Percentiles rank a stretch among this genome's conserved stretches.
Conservation (phyloP, 768 basidiomycete species). For the Suillus brevipes region DNA sequence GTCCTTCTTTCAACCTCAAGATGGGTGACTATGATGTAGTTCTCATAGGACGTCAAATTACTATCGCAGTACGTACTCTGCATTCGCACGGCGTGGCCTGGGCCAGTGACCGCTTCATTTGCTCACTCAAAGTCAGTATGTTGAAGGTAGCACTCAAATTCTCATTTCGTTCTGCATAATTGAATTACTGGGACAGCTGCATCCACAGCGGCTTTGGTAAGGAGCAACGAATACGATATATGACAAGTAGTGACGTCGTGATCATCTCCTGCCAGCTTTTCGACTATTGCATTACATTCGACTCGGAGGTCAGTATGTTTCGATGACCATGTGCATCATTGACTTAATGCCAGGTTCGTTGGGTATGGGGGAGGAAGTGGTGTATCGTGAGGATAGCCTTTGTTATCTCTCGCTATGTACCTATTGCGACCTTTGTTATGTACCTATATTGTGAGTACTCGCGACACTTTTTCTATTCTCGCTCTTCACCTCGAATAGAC, state of each 20-base stretch:
- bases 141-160: not conserved
- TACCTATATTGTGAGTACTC: not conserved
- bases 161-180: not conserved
- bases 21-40: not conserved
- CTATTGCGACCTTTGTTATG: constrained; percentile 18
- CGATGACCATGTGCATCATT: not conserved
- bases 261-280: not conserved
- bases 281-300: constrained; percentile 5
- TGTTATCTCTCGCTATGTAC: constrained; percentile 21
- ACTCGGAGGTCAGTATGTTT: constrained; percentile 3
- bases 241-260: not conserved
- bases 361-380: constrained; percentile 20
- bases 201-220: not conserved
- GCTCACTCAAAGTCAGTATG: not conserved
- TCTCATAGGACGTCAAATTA: not conserved
- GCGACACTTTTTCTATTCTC: too few relatives aligned
- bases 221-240: not conserved
- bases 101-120: not conserved
- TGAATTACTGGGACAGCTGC: not conserved
- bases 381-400: constrained; percentile 20
- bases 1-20: not conserved
- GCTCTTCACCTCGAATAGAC: not conserved
- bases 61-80: not conserved
- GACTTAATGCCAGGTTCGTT: constrained; percentile 15
- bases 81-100: too few relatives aligned